Evolutionary conservation across 495 filamentous ascomycete genomes (phyloP).

Genomic region (Lepidopterella palustris): DNA sequence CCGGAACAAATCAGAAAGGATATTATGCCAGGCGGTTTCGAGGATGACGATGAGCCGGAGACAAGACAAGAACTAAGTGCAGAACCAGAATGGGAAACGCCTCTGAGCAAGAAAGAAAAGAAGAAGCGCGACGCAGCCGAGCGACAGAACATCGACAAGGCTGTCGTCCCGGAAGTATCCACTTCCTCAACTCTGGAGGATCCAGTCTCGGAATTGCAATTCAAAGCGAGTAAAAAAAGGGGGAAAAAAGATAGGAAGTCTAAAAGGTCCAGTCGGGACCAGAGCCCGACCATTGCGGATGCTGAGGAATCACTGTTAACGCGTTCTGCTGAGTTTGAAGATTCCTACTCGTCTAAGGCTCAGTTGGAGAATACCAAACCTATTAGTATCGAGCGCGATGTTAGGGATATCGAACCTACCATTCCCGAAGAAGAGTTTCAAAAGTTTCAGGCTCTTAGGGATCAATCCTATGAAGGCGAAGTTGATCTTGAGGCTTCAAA

Average conservation of each 20-base stretch:
- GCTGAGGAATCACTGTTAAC: neutral
- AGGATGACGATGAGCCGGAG: constrained; percentile 10
- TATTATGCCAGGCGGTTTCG: constrained; percentile 31
- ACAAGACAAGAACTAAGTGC: neutral
- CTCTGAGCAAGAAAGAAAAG: constrained; percentile 24
- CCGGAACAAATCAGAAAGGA: constrained; percentile 12
- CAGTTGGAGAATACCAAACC: neutral
- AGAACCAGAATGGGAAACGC: neutral
- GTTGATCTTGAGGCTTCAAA: constrained; percentile 4
- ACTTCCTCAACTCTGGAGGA: neutral
- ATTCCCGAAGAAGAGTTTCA: neutral
- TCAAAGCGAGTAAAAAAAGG: constrained; percentile 22
- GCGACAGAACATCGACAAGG: constrained; percentile 1
- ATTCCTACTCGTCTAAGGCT: neutral
- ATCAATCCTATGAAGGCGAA: constrained; percentile 2
- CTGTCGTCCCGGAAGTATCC: constrained; percentile 2
- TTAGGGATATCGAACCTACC: constrained; percentile 17
- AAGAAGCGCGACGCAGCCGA: constrained; percentile 14
- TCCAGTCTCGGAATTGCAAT: constrained; percentile 6
- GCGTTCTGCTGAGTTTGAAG: neutral
- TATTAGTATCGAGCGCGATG: constrained; percentile 6
- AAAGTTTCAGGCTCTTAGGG: neutral
- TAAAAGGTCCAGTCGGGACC: constrained; percentile 10
- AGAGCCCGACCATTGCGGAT: neutral
- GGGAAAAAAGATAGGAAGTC: constrained; percentile 23